Base-by-base conservation (phyloP, 495 filamentous ascomycete species). In the Aspergillus avenaceus region DNA sequence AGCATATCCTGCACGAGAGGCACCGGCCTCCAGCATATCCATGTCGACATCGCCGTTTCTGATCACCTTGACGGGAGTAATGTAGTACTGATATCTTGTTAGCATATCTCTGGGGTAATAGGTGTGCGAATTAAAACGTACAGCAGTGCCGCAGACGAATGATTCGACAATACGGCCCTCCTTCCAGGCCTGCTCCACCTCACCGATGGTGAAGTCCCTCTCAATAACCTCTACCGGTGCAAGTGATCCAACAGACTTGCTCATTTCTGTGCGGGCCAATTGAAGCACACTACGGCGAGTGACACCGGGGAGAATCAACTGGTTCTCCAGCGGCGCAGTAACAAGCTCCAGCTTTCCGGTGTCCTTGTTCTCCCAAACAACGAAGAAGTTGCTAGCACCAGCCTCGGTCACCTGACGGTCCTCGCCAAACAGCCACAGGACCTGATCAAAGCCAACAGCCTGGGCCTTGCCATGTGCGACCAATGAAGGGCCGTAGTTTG, bases 321-420 rank as follows among this genome's bases (percentile, higher is more conserved):
- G 82, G 63, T 86, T 87, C 31, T 84, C 86, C 42, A 96, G 65
- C 0, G 87, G 85, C 41, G 91, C 88, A 8, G 91, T 97, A 29
- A 96, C 74, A 24, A 97, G 75, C 75, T 96, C 78, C 32, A 80
- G 53, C 62, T 77, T 80, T 3, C 82, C 83, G 1, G 69, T 78
- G 42, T 85, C 78, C 61, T 73, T 77, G 25, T 81, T 84, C 53
- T 78, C 78, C 87, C 87, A 89, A 21, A 95, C 73, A 9, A 95
- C 77, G 67, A 97, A 95, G 74, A 97, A 95, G 66, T 96, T 96
- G 49, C 79, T 85, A 8, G 90, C 90, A n/a, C 91, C 91, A 1
- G 90, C 90, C 71, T 96, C 91, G 5, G 91, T 96, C 36, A 95
- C 87, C 58, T 81, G 78, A 11, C 82, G 79, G 36, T 90, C 72